Conservation (phyloP, 208 protist genomes). For the Leishmania aethiopica region DNA sequence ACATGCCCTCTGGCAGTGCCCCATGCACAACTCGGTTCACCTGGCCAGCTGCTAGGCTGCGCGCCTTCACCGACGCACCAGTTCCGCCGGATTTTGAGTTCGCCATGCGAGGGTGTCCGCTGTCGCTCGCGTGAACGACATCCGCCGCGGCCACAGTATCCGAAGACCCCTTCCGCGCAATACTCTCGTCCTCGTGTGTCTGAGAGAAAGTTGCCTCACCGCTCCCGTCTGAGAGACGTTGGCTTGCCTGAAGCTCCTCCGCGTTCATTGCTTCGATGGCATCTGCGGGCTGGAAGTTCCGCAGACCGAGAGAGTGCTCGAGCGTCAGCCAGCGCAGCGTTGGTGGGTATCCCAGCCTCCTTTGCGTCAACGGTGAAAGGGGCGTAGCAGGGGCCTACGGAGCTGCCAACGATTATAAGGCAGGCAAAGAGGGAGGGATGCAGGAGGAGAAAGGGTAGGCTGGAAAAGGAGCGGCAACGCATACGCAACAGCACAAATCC, state of each 20-base stretch:
- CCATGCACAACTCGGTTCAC: slow-evolving; percentile 64
- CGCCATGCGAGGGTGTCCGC: not conserved
- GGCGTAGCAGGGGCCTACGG: not conserved
- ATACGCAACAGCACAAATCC: not conserved
- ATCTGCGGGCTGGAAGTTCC: not conserved
- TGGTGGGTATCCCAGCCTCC: not conserved
- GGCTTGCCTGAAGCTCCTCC: not conserved
- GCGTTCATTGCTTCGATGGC: not conserved
- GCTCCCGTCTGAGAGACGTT: not conserved
- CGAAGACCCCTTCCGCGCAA: not conserved
- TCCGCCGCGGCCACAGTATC: not conserved
- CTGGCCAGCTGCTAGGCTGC: slow-evolving; percentile 73
- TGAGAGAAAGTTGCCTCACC: too few relatives aligned
- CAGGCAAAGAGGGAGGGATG: not conserved
- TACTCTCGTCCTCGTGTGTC: not conserved
- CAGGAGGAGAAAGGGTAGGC: too few relatives aligned
- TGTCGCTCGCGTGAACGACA: not conserved
- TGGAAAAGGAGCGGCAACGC: too few relatives aligned
- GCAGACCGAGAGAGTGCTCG: not conserved
- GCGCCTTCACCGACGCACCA: slow-evolving; percentile 10
- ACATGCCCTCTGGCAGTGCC: slow-evolving; percentile 66
- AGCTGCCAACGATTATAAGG: not conserved
- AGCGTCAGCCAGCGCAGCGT: not conserved
- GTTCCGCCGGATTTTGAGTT: not conserved
- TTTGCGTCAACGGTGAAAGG: not conserved